A percentile compares a stretch with the other conserved stretches of the same genome.
phyloP scores from a whole-genome alignment of 805 yeast genomes.

The Lipomyces orientalis region DNA sequence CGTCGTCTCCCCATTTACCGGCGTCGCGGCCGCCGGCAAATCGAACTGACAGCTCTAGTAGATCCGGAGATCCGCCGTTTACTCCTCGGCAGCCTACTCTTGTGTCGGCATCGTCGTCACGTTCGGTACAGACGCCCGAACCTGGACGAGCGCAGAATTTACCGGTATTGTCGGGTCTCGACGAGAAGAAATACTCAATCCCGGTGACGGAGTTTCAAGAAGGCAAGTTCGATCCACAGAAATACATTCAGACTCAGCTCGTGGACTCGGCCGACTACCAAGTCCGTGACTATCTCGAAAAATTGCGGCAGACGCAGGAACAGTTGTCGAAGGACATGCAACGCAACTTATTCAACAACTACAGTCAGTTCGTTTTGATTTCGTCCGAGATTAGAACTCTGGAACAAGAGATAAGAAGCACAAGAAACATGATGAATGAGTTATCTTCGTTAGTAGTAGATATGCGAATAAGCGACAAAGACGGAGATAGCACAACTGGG shows the following conservation, averaged over 20 bases:
- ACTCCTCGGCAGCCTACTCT: background rate
- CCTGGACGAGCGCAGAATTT: background rate
- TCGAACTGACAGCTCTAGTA: background rate
- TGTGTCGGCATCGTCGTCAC: background rate
- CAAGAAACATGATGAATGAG: conserved; percentile 32
- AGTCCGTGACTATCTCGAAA: conserved; percentile 30
- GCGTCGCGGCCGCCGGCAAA: conserved; percentile 2
- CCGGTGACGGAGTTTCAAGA: conserved; percentile 25
- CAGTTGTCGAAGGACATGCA: conserved; percentile 34
- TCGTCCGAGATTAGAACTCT: conserved; percentile 33
- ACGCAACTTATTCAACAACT: conserved; percentile 31
- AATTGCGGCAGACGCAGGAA: conserved; percentile 24
- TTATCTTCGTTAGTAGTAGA: conserved; percentile 24
- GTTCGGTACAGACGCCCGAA: background rate
- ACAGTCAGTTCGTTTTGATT: conserved; percentile 33
- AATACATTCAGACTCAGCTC: conserved; percentile 15
- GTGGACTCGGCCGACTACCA: conserved; percentile 32
- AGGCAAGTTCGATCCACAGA: conserved; percentile 16
- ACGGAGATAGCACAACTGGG: background rate
- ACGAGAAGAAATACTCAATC: conserved; percentile 27
- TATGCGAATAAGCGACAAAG: conserved; percentile 18
- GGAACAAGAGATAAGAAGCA: conserved; percentile 30
- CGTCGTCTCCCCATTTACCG: conserved; percentile 7
- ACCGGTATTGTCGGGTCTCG: conserved; percentile 22
- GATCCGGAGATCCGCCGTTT: background rate